These are phyloP conservation scores for Saccharomycopsis oosterbeekiorum DNA, from an alignment of 805 yeast genomes.

Conservation along the genomic window DNA sequence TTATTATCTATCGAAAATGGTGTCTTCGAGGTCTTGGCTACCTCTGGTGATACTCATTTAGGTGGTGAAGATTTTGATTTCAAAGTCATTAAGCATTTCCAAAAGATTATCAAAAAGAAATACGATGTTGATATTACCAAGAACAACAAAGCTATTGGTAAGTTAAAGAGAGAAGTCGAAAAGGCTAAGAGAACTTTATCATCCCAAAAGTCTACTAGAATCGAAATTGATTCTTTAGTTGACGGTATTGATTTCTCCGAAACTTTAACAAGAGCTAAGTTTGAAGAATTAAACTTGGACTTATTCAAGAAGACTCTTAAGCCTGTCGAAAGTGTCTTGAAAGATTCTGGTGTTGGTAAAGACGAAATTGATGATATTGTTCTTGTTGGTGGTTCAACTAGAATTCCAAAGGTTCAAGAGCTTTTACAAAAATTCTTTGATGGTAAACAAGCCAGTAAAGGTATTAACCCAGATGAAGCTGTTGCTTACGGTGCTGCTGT, in stretches of 20 bases:
- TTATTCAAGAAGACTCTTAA: constrained; percentile 89
- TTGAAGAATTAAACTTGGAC: constrained; percentile 91
- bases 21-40: constrained; percentile 85
- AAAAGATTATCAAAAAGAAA: constrained; percentile 86
- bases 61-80: constrained; percentile 97
- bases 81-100: constrained; percentile 80
- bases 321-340: constrained; percentile 92
- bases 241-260: constrained; percentile 96
- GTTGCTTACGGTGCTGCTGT: constrained; percentile 99
- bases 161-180: constrained; percentile 33
- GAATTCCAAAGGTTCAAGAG: constrained; percentile 97
- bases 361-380: constrained; percentile 90
- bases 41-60: constrained; percentile 94
- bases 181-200: constrained; percentile 96
- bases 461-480: constrained; percentile 99
- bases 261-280: constrained; percentile 93
- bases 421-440: constrained; percentile 81
- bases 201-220: constrained; percentile 89
- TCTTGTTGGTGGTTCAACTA: constrained; percentile 97
- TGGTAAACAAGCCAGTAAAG: constrained; percentile 94
- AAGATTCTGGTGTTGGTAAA: constrained; percentile 84
- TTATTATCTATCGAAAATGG: constrained; percentile 81
- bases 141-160: constrained; percentile 39
- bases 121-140: constrained; percentile 72
- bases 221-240: constrained; percentile 89